phyloP scores from a whole-genome alignment of 106 monocot species.

The Dactylorhiza incarnata region DNA sequence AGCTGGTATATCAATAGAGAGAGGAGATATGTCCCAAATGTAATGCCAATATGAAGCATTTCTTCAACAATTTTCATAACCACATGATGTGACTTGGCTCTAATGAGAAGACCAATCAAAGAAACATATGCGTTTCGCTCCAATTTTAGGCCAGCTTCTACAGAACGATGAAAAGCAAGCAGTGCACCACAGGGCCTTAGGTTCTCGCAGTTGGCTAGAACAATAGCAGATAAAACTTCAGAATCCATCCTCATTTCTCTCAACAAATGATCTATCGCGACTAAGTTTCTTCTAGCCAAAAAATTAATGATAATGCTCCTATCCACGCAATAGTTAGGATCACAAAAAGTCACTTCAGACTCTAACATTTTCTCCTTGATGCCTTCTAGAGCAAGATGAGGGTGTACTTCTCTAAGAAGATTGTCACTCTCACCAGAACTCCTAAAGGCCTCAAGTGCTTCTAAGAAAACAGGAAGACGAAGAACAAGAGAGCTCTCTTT shows the following conservation, averaged over 20 bases:
- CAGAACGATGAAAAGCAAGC: slow-evolving; percentile 41
- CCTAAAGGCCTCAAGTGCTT: slow-evolving; percentile 57
- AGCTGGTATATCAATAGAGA: slow-evolving; percentile 48
- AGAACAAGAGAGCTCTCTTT: slow-evolving; percentile 66
- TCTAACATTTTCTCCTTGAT: slow-evolving; percentile 23
- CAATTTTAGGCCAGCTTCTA: slow-evolving; percentile 24
- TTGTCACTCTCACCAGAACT: slow-evolving; percentile 29
- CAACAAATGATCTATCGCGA: slow-evolving; percentile 49
- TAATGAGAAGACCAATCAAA: slow-evolving; percentile 52
- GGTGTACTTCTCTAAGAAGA: slow-evolving; percentile 77
- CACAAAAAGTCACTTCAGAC: slow-evolving; percentile 14
- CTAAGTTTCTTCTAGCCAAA: slow-evolving; percentile 40
- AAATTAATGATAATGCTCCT: slow-evolving; percentile 43
- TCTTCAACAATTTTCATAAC: slow-evolving; percentile 50
- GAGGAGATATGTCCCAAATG: slow-evolving; percentile 51
- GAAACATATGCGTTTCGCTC: slow-evolving; percentile 41
- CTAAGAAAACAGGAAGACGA: slow-evolving; percentile 60
- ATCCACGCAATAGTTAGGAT: slow-evolving; percentile 27
- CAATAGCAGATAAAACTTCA: slow-evolving; percentile 32
- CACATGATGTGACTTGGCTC: slow-evolving; percentile 25
- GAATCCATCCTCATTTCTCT: slow-evolving; percentile 36
- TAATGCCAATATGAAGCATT: slow-evolving; percentile 34
- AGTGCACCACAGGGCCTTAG: slow-evolving; percentile 29
- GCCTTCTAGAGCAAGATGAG: slow-evolving; percentile 63
- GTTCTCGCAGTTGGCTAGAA: slow-evolving; percentile 34